Conservation (phyloP, 768 basidiomycete species). For the Lyophyllum decastes region DNA sequence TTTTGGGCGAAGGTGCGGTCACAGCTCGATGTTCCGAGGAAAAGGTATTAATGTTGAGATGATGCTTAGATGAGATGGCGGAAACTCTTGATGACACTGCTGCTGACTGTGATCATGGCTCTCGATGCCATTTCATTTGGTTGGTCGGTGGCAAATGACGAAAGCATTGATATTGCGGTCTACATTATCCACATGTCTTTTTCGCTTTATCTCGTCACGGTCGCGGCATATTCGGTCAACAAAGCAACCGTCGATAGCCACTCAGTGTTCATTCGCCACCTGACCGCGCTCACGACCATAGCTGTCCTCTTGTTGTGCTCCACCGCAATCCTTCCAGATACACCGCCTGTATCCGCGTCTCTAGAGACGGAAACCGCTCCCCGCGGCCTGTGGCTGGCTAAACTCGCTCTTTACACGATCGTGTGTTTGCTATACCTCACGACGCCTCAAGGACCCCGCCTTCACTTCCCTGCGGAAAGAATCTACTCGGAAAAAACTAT, state of each 20-base stretch:
- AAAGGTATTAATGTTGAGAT: neutral
- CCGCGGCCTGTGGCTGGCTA: constrained; percentile 51
- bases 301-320: constrained; percentile 45
- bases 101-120: constrained; percentile 47
- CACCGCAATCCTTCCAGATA: constrained; percentile 59
- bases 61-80: constrained; percentile 52
- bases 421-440: constrained; percentile 41
- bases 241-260: constrained; percentile 42
- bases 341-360: constrained; percentile 31
- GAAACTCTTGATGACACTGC: constrained; percentile 51
- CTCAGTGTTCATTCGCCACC: constrained; percentile 57
- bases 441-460: constrained; percentile 73
- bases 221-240: constrained; percentile 55
- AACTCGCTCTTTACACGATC: constrained; percentile 50
- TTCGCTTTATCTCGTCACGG: constrained; percentile 57
- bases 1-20: constrained; percentile 61
- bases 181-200: constrained; percentile 50
- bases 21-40: neutral
- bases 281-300: constrained; percentile 55
- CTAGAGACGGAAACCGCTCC: constrained; percentile 20
- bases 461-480: constrained; percentile 71
- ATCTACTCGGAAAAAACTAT: constrained; percentile 79
- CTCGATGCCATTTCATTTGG: constrained; percentile 58
- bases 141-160: constrained; percentile 43
- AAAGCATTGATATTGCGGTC: constrained; percentile 32